Percentiles rank a stretch among this genome's conserved stretches.
Conservation (phyloP, 148 eudicot species). For the Dianthus caryophyllus region DNA sequence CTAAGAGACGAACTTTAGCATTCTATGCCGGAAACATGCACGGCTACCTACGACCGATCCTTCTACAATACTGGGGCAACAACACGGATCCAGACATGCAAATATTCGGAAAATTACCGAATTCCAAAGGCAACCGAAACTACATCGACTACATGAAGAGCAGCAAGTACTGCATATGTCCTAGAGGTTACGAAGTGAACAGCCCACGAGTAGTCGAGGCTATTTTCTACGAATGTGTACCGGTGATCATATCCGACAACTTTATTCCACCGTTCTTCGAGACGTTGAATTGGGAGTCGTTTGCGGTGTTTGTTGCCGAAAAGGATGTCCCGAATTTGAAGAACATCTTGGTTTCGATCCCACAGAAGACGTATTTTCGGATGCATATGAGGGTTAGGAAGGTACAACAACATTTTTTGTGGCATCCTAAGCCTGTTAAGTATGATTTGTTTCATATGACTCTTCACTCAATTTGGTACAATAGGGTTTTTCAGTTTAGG, state of each 20-base stretch:
- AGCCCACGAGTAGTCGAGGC: conserved; percentile 71
- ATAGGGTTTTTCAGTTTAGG: conserved; percentile 44
- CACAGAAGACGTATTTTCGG: conserved; percentile 44
- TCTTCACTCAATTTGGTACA: conserved; percentile 73
- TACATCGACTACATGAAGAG: conserved; percentile 58
- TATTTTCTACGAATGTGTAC: conserved; percentile 62
- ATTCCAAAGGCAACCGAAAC: conserved; percentile 40
- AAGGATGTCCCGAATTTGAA: conserved; percentile 64
- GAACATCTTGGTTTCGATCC: conserved; percentile 47
- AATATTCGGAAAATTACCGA: conserved; percentile 40
- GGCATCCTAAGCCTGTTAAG: conserved; percentile 68
- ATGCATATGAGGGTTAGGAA: conserved; percentile 59
- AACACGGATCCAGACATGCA: conserved; percentile 47
- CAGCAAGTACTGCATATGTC: conserved; percentile 66
- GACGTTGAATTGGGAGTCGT: conserved; percentile 66
- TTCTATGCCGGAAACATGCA: conserved; percentile 75
- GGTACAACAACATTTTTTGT: conserved; percentile 65
- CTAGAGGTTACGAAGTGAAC: conserved; percentile 63
- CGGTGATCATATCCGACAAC: conserved; percentile 66
- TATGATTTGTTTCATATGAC: conserved; percentile 78
- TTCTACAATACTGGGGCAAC: conserved; percentile 50
- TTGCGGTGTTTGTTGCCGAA: conserved; percentile 58
- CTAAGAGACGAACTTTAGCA: conserved; percentile 45
- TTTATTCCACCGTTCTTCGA: conserved; percentile 64
- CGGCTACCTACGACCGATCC: conserved; percentile 50